phyloP scores from a whole-genome alignment of 164 flowering plant genomes.

The Saururus chinensis region DNA sequence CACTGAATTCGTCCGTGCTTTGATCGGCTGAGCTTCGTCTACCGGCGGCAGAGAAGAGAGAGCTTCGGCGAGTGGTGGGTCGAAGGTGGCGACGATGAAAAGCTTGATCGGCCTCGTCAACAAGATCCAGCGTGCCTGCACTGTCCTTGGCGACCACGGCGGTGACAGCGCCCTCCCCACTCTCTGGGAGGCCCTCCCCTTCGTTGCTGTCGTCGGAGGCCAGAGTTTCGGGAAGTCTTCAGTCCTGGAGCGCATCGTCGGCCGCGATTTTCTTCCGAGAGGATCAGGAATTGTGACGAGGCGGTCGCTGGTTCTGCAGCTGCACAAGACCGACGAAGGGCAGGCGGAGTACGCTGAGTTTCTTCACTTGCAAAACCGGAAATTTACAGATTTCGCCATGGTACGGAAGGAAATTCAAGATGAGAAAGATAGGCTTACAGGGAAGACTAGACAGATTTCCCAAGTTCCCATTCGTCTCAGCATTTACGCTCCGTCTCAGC shows the following conservation, averaged over 20 bases:
- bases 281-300: constrained; percentile 89
- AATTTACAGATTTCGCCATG: constrained; percentile 55
- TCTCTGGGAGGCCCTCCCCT: constrained; percentile 88
- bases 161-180: constrained; percentile 53
- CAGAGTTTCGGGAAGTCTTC: constrained; percentile 94
- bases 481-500: constrained; percentile 57
- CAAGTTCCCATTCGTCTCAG: constrained; percentile 92
- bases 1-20: too few relatives aligned
- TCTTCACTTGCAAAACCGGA: constrained; percentile 47
- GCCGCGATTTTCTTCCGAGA: constrained; percentile 77
- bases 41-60: too few relatives aligned
- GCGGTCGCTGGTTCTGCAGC: constrained; percentile 76
- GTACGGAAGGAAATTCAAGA: constrained; percentile 91
- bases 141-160: constrained; percentile 61
- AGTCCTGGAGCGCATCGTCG: constrained; percentile 77
- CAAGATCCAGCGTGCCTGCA: constrained; percentile 56
- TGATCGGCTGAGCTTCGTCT: too few relatives aligned
- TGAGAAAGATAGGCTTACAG: constrained; percentile 89
- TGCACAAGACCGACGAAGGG: constrained; percentile 61
- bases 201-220: constrained; percentile 93
- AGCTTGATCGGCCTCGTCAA: constrained; percentile 56
- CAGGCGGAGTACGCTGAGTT: constrained; percentile 62
- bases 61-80: not conserved
- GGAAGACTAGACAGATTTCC: constrained; percentile 73
- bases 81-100: constrained; percentile 47